phyloP scores from a whole-genome alignment of 495 filamentous ascomycete species.

The Oidiodendron maius region DNA sequence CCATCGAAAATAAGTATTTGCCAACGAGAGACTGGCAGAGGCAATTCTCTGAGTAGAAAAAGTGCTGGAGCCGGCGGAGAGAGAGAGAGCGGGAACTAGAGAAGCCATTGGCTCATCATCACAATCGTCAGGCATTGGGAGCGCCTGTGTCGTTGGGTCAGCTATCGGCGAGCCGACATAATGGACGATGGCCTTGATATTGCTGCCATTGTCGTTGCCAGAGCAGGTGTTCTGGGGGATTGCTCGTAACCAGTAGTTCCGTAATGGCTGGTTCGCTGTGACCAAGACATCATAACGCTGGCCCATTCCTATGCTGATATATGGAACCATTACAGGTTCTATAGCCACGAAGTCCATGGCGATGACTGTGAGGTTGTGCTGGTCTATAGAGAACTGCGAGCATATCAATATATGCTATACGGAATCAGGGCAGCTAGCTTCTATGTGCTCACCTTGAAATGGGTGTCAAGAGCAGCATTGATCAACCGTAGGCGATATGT shows the following conservation, averaged over 20 bases:
- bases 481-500: conserved; percentile 43
- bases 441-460: too few relatives aligned
- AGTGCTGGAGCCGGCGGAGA: conserved; percentile 23
- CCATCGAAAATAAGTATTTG: conserved; percentile 32
- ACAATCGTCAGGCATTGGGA: conserved; percentile 26
- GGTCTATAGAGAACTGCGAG: conserved; percentile 46
- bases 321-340: conserved; percentile 32
- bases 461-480: conserved; percentile 44
- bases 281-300: conserved; percentile 67
- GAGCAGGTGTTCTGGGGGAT: conserved; percentile 43
- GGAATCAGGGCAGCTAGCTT: too few relatives aligned
- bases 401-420: too few relatives aligned
- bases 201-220: conserved; percentile 33
- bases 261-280: conserved; percentile 43
- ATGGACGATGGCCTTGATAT: conserved; percentile 50
- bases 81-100: conserved; percentile 35
- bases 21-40: conserved; percentile 19
- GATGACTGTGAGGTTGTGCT: conserved; percentile 41
- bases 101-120: conserved; percentile 28
- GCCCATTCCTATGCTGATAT: conserved; percentile 56
- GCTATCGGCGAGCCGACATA: conserved; percentile 32
- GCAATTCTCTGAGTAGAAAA: conserved; percentile 15
- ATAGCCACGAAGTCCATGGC: conserved; percentile 43
- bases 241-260: conserved; percentile 62
- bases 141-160: conserved; percentile 25